Evolutionary conservation across 176 grass and related monocot genomes (phyloP), one percentile per base, ranked within the genome.

Genomic region (Eragrostis curvula): DNA sequence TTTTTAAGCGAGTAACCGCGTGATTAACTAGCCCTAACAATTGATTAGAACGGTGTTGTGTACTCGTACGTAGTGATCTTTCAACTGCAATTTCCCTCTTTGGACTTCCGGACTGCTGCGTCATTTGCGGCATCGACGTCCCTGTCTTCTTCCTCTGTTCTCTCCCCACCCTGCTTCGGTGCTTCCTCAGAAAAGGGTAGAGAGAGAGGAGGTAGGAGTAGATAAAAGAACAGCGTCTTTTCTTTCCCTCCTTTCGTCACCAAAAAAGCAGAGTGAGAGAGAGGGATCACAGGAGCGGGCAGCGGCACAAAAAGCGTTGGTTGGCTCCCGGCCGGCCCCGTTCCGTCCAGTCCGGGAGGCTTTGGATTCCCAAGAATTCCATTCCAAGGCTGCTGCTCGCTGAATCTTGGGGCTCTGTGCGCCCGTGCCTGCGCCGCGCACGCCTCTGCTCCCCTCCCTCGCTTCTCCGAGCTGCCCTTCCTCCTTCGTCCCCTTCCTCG

Each of bases 321-420:
- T 40, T 53, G 50, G 71, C 65, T 68, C 36, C 39, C 65, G 18
- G 64, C 64, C 64, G 24, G 58, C 12, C 58, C 24, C 58, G 58
- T 61, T 28, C 27, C 55, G 73, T 75, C 73, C 18, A 39, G 32
- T 36, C 32, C 32, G 23, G 56, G n/a, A 17, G 27, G 81, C 74
- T 27, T 76, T 55, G 87, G 82, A 75, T 65, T 81, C 87, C 87
- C 77, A 43, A 60, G 44, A 85, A 89, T 85, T 85, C 77, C 82
- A n/a, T 79, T 50, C 75, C 69, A 58, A 17, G 79, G 80, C 56
- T 59, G 56, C 43, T 10, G 43, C 0, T 36, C 32, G 68, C 70
- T 70, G 72, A 78, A 83, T 78, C 79, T 70, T 70, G 79, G 78
- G 72, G 51, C 21, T 64, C 73, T 3, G 56, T 24, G 56, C 4